Evolutionary conservation across 75 land plant genomes (phyloP).

Genomic region (Gnetum montanum): DNA sequence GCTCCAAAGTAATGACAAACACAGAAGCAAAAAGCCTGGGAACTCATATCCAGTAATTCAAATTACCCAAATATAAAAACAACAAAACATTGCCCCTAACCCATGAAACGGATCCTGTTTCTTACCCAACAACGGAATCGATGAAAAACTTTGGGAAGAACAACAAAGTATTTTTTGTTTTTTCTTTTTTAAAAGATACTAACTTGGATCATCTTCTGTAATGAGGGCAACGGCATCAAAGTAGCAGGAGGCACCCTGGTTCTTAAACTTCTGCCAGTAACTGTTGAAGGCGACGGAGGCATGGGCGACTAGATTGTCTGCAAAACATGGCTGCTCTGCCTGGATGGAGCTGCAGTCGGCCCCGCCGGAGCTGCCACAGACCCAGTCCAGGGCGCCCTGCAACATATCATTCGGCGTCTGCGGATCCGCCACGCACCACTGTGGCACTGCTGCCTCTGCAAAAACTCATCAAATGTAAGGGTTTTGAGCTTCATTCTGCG

Average conservation of each 20-base stretch:
- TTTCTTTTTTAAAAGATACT: constrained; percentile 13
- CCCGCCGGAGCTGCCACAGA: constrained; percentile 51
- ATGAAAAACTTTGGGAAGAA: too few relatives aligned
- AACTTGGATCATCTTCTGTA: constrained; percentile 60
- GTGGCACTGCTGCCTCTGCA: constrained; percentile 2
- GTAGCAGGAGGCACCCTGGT: constrained; percentile 43
- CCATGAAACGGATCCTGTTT: too few relatives aligned
- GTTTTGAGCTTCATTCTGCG: too few relatives aligned
- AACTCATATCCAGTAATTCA: too few relatives aligned
- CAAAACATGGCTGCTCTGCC: constrained; percentile 44
- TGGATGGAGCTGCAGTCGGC: constrained; percentile 59
- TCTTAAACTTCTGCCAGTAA: constrained; percentile 45
- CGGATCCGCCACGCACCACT: constrained; percentile 46
- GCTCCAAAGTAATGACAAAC: too few relatives aligned
- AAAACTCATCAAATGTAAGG: too few relatives aligned
- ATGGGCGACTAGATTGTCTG: constrained; percentile 48
- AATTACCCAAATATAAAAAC: too few relatives aligned
- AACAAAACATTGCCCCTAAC: too few relatives aligned
- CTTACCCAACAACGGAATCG: too few relatives aligned
- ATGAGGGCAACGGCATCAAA: constrained; percentile 51
- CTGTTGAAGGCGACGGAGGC: constrained; percentile 78
- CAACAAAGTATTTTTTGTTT: too few relatives aligned
- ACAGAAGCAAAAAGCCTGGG: too few relatives aligned
- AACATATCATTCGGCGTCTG: constrained; percentile 39
- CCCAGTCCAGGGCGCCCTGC: constrained; percentile 57